Evolutionary conservation across 768 basidiomycete genomes (phyloP), one percentile per base, ranked within the genome.

Genomic region (Boletus reticulatus): DNA sequence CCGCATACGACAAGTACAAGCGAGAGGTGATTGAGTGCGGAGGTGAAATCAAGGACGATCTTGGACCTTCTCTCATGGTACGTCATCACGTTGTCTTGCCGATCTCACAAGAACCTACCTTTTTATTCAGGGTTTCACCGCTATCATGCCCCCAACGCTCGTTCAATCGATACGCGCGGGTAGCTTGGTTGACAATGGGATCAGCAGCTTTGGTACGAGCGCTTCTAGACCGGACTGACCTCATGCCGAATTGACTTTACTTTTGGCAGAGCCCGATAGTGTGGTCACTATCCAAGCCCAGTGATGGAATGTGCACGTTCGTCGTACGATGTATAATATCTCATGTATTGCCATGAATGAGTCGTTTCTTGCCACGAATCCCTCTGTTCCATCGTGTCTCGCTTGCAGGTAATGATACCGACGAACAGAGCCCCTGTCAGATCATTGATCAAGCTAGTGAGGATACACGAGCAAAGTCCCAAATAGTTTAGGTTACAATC

Each of bases 401-500:
- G 32, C 4, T 34, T 34, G 9, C 32, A 2, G 32, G 2, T 2
- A 13, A 34, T 13, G 12, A 13, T 34, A 14, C 13, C 34, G 34
- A 36, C 13, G 34, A 36, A 36, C 27, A 29, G 29, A 29, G 29
- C 29, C 29, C 29, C 29, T 29, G 6, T 29, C 6, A 9, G 27
- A 29, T 8, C 27, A 29, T 27, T 10, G 55, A 44, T 38, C 14
- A 29, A 48, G n/a, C 43, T 31, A 31, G 13, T 7, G 24, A 29
- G n/a, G 3, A 32, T 14, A 55, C 19, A 13, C 13, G 46, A 52
- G 10, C 19, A 11, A 9, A 29, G 29, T 9, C 29, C 29, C 29
- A 38, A 48, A 12, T 10, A 16, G 20, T 48, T 66, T 58, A 69
- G 24, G 94, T 95, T 31, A 96, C 89, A 31, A 85, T 94, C 29